Conservation (phyloP, 148 eudicot species). For the Nyssa sinensis region DNA sequence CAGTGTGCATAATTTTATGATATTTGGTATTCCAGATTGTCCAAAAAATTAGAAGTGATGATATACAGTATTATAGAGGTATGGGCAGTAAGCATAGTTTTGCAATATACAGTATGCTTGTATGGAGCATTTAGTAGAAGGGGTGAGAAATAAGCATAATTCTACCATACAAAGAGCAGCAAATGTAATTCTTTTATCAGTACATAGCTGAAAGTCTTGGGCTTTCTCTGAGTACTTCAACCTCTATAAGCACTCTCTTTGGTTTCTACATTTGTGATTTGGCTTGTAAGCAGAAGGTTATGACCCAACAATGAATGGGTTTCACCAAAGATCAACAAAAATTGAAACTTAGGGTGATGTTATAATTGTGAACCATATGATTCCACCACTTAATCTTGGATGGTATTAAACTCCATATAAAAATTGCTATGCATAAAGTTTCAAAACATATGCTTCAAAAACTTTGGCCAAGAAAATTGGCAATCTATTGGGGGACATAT, state of each 20-base stretch:
- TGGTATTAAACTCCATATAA: not conserved
- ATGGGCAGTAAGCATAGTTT: not conserved
- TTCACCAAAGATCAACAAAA: not conserved
- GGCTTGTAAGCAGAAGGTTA: not conserved
- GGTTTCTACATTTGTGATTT: not conserved
- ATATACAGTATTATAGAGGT: too few species aligned
- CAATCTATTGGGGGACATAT: not conserved
- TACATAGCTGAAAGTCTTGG: not conserved
- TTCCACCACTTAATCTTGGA: not conserved
- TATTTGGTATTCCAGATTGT: too few species aligned
- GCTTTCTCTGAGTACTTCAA: not conserved
- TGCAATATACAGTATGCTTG: too few species aligned
- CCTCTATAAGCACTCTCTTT: not conserved
- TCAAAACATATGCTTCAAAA: not conserved
- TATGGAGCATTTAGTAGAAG: too few species aligned
- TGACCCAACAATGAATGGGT: not conserved
- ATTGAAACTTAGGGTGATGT: not conserved
- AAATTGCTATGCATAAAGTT: not conserved
- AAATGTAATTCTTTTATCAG: too few species aligned
- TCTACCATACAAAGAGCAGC: too few species aligned
- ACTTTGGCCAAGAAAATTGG: not conserved
- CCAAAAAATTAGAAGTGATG: too few species aligned
- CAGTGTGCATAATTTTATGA: not conserved
- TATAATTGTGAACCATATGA: not conserved
- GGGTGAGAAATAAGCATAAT: too few species aligned